Evolutionary conservation across 192 early-diverging fungal species (phyloP).

Genomic region (Backusella morwellensis): DNA sequence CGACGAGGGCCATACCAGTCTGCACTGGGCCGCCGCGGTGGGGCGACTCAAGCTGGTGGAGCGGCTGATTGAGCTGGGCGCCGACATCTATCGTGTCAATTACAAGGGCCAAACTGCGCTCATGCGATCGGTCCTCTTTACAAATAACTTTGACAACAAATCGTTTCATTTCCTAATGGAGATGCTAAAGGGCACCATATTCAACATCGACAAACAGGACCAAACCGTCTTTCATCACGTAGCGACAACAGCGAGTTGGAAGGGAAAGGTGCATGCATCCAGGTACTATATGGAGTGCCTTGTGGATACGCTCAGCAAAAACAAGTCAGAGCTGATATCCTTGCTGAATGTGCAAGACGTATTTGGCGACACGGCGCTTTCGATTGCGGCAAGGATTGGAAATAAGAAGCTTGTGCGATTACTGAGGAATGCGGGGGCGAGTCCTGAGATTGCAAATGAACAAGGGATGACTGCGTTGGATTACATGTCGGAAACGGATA

Average conservation of each 20-base stretch:
- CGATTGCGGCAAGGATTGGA: conserved; percentile 60
- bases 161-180: conserved; percentile 74
- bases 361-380: conserved; percentile 77
- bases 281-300: conserved; percentile 91
- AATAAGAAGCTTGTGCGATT: conserved; percentile 58
- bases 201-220: conserved; percentile 70
- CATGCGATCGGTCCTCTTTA: conserved; percentile 86
- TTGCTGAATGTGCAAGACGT: conserved; percentile 79
- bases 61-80: conserved; percentile 73
- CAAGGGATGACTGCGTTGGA: conserved; percentile 69
- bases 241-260: conserved; percentile 63
- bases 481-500: conserved; percentile 14
- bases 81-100: conserved; percentile 73
- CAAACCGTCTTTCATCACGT: conserved; percentile 95
- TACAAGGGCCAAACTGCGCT: conserved; percentile 86
- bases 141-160: conserved; percentile 85
- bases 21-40: conserved; percentile 97
- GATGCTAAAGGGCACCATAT: conserved; percentile 72
- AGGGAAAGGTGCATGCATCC: conserved; percentile 69
- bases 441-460: conserved; percentile 61
- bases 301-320: conserved; percentile 63
- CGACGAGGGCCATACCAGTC: conserved; percentile 90
- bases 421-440: conserved; percentile 60
- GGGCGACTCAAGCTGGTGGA: conserved; percentile 73
- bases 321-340: conserved; percentile 75